Base-by-base conservation (phyloP, 768 basidiomycete species). In the Leucosporidium yakuticum region DNA sequence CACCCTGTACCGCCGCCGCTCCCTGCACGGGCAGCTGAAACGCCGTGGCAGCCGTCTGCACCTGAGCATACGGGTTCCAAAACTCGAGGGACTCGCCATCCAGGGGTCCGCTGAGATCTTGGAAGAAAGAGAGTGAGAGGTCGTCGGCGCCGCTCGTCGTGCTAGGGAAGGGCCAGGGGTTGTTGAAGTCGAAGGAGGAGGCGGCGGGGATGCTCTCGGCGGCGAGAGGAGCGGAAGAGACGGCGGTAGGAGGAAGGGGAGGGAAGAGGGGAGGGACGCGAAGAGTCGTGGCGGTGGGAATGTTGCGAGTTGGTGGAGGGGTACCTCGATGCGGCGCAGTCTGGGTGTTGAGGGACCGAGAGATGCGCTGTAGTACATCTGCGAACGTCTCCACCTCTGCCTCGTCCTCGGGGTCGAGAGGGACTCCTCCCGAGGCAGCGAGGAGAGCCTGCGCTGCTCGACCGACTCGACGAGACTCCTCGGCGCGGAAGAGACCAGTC, bases 281-380 rank as follows among this genome's bases (percentile, higher is more conserved):
- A 17, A 66, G 61, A 2, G 51, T 25, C 6, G 60, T 36, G 1
- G 66, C 32, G 9, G 48, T 50, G 6, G 69, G 69, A 32, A 73
- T 65, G 62, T 69, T 69, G 27, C 72, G 66, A 29, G 72, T 73
- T 20, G 72, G 72, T 4, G 72, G 72, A 20, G 72, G 72, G 0
- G 72, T 73, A 1, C 72, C 72, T 1, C 66, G 48, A 39, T 73
- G 72, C 29, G 66, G 72, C 29, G 68, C 72, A 29, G 63, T 53
- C 11, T 68, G 65, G 7, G 66, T 20, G 25, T 65, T 64, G 60
- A 73, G 62, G 31, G 53, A 65, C 5, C 72, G 53, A 21, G 63
- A 64, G 60, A 73, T 65, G 6, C 72, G 48, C 32, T 69, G 69
- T 15, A 73, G 51, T 8, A 73, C 68, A 17, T 69, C 69, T 23